Evolutionary conservation across 2,329 filamentous ascomycete genomes (phyloP).

Genomic region (Colletotrichum endophyticum): DNA sequence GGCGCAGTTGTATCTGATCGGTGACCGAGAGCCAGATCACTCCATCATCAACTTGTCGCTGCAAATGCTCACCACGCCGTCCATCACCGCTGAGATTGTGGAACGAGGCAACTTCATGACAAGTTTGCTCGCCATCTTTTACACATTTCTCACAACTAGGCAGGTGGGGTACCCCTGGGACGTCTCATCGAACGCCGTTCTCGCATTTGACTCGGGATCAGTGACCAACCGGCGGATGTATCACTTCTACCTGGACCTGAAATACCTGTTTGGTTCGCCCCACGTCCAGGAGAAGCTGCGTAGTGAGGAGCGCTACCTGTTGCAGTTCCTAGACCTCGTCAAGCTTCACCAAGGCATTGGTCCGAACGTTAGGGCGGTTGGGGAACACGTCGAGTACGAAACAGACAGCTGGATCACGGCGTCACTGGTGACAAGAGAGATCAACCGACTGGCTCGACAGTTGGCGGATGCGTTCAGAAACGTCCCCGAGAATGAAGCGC

Average conservation of each 20-base stretch:
- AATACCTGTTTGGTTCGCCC: constrained; percentile 86
- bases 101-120: constrained; percentile 95
- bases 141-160: constrained; percentile 94
- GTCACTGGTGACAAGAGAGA: constrained; percentile 90
- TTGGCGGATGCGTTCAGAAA: constrained; percentile 86
- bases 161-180: constrained; percentile 95
- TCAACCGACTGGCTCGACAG: constrained; percentile 89
- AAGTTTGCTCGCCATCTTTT: constrained; percentile 92
- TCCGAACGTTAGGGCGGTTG: constrained; percentile 88
- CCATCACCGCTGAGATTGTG: constrained; percentile 94
- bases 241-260: constrained; percentile 95
- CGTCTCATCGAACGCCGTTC: constrained; percentile 81
- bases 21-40: constrained; percentile 94
- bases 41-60: constrained; percentile 98
- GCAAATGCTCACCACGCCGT: constrained; percentile 95
- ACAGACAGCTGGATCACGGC: constrained; percentile 98
- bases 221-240: constrained; percentile 96
- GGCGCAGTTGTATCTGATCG: constrained; percentile 93
- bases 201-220: constrained; percentile 92
- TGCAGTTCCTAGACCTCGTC: constrained; percentile 94
- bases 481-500: constrained; percentile 66
- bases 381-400: constrained; percentile 97
- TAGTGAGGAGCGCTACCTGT: constrained; percentile 82
- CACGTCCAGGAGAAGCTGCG: constrained; percentile 88
- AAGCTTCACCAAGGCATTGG: constrained; percentile 98